Percentiles rank a stretch among this genome's conserved stretches.
Conservation (phyloP, 1,284 basidiomycete species). For the Cryptococcus sp. region DNA sequence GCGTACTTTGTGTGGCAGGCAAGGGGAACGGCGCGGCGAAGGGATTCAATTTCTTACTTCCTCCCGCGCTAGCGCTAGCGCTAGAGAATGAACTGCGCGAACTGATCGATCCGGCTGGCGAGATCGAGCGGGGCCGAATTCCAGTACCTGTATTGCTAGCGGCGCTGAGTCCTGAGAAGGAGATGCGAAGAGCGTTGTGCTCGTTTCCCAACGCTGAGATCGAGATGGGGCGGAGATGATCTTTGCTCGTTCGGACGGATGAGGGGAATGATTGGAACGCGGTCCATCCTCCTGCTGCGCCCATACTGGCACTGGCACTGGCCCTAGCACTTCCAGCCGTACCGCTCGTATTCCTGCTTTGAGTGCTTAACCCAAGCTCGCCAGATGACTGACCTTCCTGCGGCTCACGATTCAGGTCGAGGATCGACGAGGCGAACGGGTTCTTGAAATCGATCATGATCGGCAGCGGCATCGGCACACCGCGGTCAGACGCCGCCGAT, state of each 20-base stretch:
- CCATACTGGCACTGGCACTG: not conserved
- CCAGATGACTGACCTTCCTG: not conserved
- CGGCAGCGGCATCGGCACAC: slow-evolving; percentile 2
- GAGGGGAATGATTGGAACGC: slow-evolving; percentile 14
- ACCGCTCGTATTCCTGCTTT: too few species aligned
- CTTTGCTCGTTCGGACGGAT: slow-evolving; percentile 4
- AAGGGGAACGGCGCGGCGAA: slow-evolving; percentile 33
- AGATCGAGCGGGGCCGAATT: not conserved
- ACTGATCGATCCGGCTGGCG: not conserved
- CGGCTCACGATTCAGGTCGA: not conserved
- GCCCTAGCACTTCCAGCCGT: not conserved
- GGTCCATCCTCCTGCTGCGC: not conserved
- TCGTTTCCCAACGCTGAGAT: not conserved
- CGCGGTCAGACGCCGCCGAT: not conserved
- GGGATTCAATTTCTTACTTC: slow-evolving; percentile 18
- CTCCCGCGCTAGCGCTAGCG: slow-evolving; percentile 4
- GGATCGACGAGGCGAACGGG: slow-evolving; percentile 7
- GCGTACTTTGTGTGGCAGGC: slow-evolving; percentile 11
- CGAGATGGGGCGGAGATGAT: not conserved
- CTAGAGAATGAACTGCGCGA: slow-evolving; percentile 5
- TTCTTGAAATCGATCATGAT: slow-evolving; percentile 18
- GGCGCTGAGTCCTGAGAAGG: slow-evolving; percentile 2
- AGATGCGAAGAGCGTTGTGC: not conserved
- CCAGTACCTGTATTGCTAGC: too few species aligned
- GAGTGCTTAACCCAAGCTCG: not conserved